phyloP scores from a whole-genome alignment of 345 rosid species.

The Litchi chinensis region DNA sequence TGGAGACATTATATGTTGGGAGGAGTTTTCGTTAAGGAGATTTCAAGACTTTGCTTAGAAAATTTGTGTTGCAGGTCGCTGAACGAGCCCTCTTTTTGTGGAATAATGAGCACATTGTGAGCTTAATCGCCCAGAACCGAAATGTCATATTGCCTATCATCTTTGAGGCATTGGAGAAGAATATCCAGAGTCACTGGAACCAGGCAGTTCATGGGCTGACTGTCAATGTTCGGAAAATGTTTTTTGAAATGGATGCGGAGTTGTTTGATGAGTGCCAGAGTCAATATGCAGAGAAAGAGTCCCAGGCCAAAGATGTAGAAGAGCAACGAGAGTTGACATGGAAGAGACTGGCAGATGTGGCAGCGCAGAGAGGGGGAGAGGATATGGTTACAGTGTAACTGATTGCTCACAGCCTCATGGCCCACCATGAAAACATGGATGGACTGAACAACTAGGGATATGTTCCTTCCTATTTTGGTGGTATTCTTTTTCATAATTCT shows the following conservation, averaged over 20 bases:
- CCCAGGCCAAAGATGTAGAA: slow-evolving; percentile 56
- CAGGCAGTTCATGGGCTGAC: slow-evolving; percentile 88
- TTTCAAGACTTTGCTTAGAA: slow-evolving; percentile 17
- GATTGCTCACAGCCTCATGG: slow-evolving; percentile 11
- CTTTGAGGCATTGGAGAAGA: slow-evolving; percentile 76
- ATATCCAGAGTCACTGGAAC: slow-evolving; percentile 78
- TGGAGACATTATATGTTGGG: not conserved
- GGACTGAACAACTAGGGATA: slow-evolving; percentile 17
- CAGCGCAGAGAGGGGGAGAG: slow-evolving; percentile 53
- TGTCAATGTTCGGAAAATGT: slow-evolving; percentile 73
- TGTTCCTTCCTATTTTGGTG: slow-evolving; percentile 33
- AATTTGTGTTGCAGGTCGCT: slow-evolving; percentile 64
- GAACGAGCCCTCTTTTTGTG: slow-evolving; percentile 89
- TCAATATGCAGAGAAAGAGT: slow-evolving; percentile 64
- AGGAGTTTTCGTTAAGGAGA: not conserved
- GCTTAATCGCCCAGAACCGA: slow-evolving; percentile 74
- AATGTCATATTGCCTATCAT: slow-evolving; percentile 68
- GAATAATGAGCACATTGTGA: slow-evolving; percentile 88
- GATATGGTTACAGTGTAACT: slow-evolving; percentile 52
- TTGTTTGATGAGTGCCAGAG: slow-evolving; percentile 77
- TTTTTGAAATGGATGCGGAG: slow-evolving; percentile 80
- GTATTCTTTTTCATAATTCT: slow-evolving; percentile 33
- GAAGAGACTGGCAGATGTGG: slow-evolving; percentile 78
- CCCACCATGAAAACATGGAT: slow-evolving; percentile 10
- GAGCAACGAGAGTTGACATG: slow-evolving; percentile 71